Evolutionary conservation across 768 basidiomycete species (phyloP), one percentile per base, ranked within the genome.

Genomic region (Suillus clintonianus): DNA sequence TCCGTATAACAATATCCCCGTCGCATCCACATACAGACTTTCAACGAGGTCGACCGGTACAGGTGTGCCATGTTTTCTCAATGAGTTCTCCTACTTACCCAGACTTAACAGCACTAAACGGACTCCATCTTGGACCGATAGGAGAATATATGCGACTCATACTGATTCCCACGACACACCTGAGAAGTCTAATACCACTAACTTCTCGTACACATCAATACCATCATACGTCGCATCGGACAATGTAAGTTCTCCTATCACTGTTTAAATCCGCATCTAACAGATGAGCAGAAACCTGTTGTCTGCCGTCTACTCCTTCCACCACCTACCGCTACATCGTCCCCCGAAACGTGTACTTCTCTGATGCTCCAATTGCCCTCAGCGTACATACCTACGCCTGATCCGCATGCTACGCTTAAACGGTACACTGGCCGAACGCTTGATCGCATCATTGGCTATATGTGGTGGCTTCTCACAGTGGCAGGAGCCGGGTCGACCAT

Each of bases 121-220:
- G 11, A 83, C 81, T 2, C 96, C 97, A 0, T 87, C 95, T 24
- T 99, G 94, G 92, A 97, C 95, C 34, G 97, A 99, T 76, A 85
- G 97, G 51, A 85, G 98, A 50, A 79, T 98, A 70, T 97, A 94
- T 71, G 83, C 92, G 14, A 92, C 92, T 6, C 80, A 88, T 71
- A 83, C 83, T 24, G 92, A 93, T 73, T 83, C 83, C 2, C 85
- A 85, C 2, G 80, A 83, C 62, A 74, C 74, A 8, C 80, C 81
- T 9, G 79, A 84, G 11, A 70, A 78, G 42, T 86, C 89, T 2
- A 71, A 82, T 62, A 86, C 91, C 65, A 82, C 74, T 4, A 91
- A 89, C 65, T 62, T 92, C 22, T 72, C 92, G 56, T 96, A 96
- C 72, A 91, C 91, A 2, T 86, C 88, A 42, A 83, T 95, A 65